Evolutionary conservation across 352 stramenopile genomes (phyloP), one percentile per base, ranked within the genome.

Genomic region (Thalassiosira livingstoniorum): DNA sequence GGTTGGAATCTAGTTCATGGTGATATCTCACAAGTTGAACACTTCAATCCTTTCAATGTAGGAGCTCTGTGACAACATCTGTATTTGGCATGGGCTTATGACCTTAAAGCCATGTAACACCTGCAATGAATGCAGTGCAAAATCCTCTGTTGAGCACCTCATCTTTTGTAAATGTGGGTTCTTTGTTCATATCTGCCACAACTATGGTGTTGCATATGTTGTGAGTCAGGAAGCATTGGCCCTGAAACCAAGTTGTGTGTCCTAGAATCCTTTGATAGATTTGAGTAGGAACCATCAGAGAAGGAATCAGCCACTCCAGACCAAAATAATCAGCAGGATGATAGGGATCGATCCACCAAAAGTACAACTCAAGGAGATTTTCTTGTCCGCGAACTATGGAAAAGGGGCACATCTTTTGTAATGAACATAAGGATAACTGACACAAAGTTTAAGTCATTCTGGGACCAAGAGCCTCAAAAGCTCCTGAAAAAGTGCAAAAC

Each of bases 61-160:
- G 4, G 70, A 88, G 70, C 87, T 67, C 13, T 7, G 62, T 5
- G 84, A 86, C 45, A 80, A 76, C 43, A 15, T 84, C 0, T 42
- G 63, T 2, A 47, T 88, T 18, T 69, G 78, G 0, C 82, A 82
- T 29, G 69, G 69, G 27, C 29, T 80, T 18, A 15, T 3, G 1
- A 62, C 71, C 32, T 21, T 76, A 37, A 39, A 60, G 29, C 53
- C 83, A 69, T 57, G 68, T 21, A 1, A 66, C 4, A 0, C 18
- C 13, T 86, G 76, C 43, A 55, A 88, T 79, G 68, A 77, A 23
- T 87, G 85, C 39, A 61, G 72, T 27, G 21, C 11, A 11, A 45
- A 37, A 2, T 78, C 87, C n/a, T 76, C 74, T 7, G 64, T 87
- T n/a, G 71, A 91, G 25, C 77, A 89, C 51, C 63, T 61, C 1